phyloP scores from a whole-genome alignment of 108 stramenopile species.

The Cyclotella cryptica region DNA sequence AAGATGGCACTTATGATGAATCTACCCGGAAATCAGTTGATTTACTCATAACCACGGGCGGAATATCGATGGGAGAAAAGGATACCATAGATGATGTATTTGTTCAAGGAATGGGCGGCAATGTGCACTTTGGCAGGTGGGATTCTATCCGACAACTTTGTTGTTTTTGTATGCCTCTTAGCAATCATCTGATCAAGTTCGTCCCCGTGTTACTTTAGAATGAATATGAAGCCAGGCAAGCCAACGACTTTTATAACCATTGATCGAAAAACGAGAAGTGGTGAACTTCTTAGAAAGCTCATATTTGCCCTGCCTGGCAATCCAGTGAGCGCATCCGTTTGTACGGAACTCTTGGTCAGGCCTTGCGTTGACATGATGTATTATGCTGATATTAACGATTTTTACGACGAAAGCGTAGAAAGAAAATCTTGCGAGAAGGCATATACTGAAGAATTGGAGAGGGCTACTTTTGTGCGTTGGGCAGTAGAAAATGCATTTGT shows the following conservation, averaged over 20 bases:
- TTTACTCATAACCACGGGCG: constrained; percentile 93
- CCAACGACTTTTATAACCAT: constrained; percentile 94
- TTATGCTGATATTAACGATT: constrained; percentile 39
- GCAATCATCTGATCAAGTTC: not conserved
- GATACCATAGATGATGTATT: constrained; percentile 78
- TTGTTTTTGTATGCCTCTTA: not conserved
- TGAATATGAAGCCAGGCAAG: constrained; percentile 98
- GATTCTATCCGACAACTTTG: not conserved
- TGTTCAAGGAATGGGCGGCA: constrained; percentile 61
- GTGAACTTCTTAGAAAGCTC: constrained; percentile 31
- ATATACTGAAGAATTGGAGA: constrained; percentile 10
- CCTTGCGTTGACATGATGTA: constrained; percentile 84
- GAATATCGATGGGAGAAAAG: constrained; percentile 90
- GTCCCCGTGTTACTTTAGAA: constrained; percentile 24
- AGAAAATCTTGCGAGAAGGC: not conserved
- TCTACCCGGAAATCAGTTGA: constrained; percentile 65
- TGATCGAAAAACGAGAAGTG: constrained; percentile 29
- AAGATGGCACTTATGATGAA: constrained; percentile 26
- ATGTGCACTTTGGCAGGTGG: constrained; percentile 80
- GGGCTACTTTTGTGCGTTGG: constrained; percentile 35
- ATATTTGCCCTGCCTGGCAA: constrained; percentile 94
- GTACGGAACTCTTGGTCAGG: constrained; percentile 86
- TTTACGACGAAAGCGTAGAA: not conserved
- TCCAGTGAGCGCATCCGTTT: constrained; percentile 94
- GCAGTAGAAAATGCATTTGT: constrained; percentile 54